A percentile compares a stretch with the other conserved stretches of the same genome.
These are phyloP conservation scores for Globisporangium mamillatum DNA, from an alignment of 352 stramenopile genomes.

Conservation along the genomic window DNA sequence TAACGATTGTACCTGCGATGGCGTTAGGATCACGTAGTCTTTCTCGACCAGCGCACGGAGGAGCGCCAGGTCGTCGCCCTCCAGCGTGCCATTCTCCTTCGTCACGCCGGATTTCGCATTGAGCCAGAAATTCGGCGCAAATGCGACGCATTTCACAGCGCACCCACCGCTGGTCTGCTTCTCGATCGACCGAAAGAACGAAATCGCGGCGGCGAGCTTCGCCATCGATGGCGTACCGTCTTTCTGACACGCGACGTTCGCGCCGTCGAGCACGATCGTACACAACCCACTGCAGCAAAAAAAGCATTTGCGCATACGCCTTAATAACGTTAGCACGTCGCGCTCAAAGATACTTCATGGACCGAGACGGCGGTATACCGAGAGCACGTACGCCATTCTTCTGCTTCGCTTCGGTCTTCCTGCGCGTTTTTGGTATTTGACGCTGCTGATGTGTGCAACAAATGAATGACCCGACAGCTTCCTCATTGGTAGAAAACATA, in stretches of 20 bases:
- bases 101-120: constrained; percentile 39
- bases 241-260: constrained; percentile 75
- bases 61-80: constrained; percentile 44
- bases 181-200: constrained; percentile 54
- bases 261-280: constrained; percentile 69
- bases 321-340: neutral
- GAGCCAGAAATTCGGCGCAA: constrained; percentile 82
- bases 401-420: neutral
- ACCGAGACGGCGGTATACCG: neutral
- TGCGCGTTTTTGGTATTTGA: neutral
- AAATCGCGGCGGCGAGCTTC: constrained; percentile 61
- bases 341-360: neutral
- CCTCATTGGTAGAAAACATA: neutral
- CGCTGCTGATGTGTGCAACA: neutral
- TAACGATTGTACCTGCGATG: constrained; percentile 41
- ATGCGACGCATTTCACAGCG: constrained; percentile 65
- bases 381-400: constrained; percentile 6
- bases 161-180: constrained; percentile 19
- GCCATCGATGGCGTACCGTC: constrained; percentile 44
- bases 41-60: constrained; percentile 58
- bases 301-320: too few species aligned
- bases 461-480: too few species aligned
- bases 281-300: constrained; percentile 22
- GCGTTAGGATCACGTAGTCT: constrained; percentile 71
- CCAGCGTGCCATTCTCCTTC: constrained; percentile 41